Base-by-base conservation (phyloP, 306 rosid species). In the Begonia masoniana region DNA sequence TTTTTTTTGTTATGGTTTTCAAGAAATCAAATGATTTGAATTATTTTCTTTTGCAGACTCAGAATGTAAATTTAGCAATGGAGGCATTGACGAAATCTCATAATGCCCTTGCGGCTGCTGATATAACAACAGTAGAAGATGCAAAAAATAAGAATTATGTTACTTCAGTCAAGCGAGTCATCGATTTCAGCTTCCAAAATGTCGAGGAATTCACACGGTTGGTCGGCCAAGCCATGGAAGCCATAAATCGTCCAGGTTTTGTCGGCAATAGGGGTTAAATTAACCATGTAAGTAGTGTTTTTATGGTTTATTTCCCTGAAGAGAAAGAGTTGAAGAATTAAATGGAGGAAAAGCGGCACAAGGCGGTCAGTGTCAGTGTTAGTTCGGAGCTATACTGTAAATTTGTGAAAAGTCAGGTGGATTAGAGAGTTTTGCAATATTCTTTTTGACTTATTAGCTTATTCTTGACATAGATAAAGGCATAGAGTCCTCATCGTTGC, bases 131-230 rank as follows among this genome's bases (percentile, higher is more conserved):
- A 45, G 65, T 70, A 66, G 76, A 60, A 43, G 88, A 69, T 50
- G 72, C 88, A 73, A 67, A 63, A 21, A 76, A 74, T 57, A 71
- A 41, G 62, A 81, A 74, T 52, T 70, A 68, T 57, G 54, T 74
- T 70, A 56, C 70, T 60, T 78, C 80, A 26, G 66, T 84, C 64
- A 82, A 64, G 68, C 79, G 74, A 50, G 95, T 76, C 54, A 53
- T 78, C 52, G 82, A 84, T 68, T 79, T 84, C 76, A 76, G 93
- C 77, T 88, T 82, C 81, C 97, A 84, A 67, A 88, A 88, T 58
- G 62, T 88, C 17, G 81, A 78, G 50, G 88, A 84, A 69, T 76
- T 84, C 59, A 56, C 76, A 36, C 68, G 66, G 54, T 67, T 79
- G 70, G 93, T 82, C 66, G 62, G 59, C 64, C 65, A 59, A 23